phyloP scores from a whole-genome alignment of 2,329 filamentous ascomycete species.

The Rutstroemia sydowiana region DNA sequence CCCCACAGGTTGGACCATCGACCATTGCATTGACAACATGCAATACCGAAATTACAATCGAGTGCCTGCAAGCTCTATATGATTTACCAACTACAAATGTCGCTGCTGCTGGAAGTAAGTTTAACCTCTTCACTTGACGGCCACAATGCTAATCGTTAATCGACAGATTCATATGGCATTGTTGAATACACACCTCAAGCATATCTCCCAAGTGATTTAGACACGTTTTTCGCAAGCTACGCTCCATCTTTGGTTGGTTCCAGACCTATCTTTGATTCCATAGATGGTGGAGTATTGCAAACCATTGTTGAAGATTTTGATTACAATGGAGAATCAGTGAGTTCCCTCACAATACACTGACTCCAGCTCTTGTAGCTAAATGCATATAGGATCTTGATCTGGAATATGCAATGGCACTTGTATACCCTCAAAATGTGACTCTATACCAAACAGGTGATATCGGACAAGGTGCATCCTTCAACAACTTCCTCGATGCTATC shows the following conservation, averaged over 20 bases:
- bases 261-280: conserved; percentile 38
- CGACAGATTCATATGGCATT: conserved; percentile 40
- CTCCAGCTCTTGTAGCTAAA: background rate
- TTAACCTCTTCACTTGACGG: background rate
- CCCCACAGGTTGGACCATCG: background rate
- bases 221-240: conserved; percentile 40
- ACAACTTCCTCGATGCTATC: conserved; percentile 30
- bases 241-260: conserved; percentile 37
- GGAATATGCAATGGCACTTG: conserved; percentile 45
- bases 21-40: conserved; percentile 31
- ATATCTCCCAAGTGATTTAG: conserved; percentile 43
- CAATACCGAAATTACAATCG: conserved; percentile 45
- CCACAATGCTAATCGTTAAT: background rate
- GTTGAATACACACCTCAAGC: conserved; percentile 41
- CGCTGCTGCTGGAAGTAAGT: conserved; percentile 14
- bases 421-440: conserved; percentile 43
- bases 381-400: conserved; percentile 40
- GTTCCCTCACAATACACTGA: background rate
- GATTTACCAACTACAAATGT: conserved; percentile 34
- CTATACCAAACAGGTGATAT: conserved; percentile 31
- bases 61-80: conserved; percentile 46
- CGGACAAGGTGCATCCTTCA: conserved; percentile 12
- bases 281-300: conserved; percentile 41
- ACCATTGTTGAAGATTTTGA: conserved; percentile 31
- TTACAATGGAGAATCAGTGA: conserved; percentile 39